Conservation (phyloP, 169 alveolate genomes). For the Babesia caballi region DNA sequence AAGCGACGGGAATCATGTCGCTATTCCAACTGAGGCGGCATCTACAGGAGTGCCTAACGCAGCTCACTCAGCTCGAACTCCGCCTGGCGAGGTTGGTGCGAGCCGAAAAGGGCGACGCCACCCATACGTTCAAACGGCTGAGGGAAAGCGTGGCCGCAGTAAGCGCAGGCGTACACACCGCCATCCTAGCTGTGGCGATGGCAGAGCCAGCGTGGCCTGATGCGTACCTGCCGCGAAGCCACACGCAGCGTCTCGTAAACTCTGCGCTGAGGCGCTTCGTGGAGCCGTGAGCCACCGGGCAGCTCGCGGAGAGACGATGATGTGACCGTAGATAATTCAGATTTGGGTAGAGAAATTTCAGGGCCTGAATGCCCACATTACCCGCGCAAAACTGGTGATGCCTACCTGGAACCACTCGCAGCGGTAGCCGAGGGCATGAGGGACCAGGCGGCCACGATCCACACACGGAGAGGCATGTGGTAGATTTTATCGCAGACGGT, state of each 20-base stretch:
- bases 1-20: not conserved
- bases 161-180: not conserved
- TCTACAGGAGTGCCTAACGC: not conserved
- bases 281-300: not conserved
- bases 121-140: not conserved
- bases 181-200: slow-evolving; percentile 31
- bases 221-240: slow-evolving; percentile 29
- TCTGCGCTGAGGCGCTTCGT: slow-evolving; percentile 19
- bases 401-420: too few species aligned
- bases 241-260: slow-evolving; percentile 18
- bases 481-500: too few species aligned
- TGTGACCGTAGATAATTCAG: too few species aligned
- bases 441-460: too few species aligned
- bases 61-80: not conserved
- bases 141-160: not conserved
- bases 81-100: not conserved
- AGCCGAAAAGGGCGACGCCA: not conserved
- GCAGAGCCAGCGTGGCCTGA: slow-evolving; percentile 34
- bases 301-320: too few species aligned
- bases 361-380: too few species aligned
- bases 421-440: too few species aligned
- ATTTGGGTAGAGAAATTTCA: too few species aligned
- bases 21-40: slow-evolving; percentile 24
- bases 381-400: too few species aligned
- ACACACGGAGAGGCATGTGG: too few species aligned